Base-by-base conservation (phyloP, 225 moss, liverwort and hornwort genomes). In the Ulota crispa region DNA sequence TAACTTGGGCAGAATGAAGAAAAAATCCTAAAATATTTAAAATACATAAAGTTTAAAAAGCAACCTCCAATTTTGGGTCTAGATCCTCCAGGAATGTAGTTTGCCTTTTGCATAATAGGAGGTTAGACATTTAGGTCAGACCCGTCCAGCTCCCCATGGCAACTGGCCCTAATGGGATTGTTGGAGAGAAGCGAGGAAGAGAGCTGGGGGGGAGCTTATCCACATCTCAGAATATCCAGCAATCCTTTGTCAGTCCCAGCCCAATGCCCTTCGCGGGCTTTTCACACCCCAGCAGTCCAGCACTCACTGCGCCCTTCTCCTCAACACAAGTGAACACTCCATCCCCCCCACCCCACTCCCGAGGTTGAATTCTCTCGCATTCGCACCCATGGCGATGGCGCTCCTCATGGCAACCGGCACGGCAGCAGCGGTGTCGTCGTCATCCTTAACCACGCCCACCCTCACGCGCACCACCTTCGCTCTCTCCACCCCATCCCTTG, bases 381-480 rank as follows among this genome's bases (percentile, higher is more conserved):
- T 60, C 18, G 4, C 39, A 37, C n/a, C n/a, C n/a, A n/a, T n/a
- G n/a, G 80, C 80, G 64, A 80, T 86, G 86, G 82, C 84, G 80
- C 68, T 82, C 4, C 54, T 86, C 41, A 80, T 87, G 72, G 79
- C 86, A 31, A 86, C 78, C 5, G 69, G 27, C 63, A 78, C 86
- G 83, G 53, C 78, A 34, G 20, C 68, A 20, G 37, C 80, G 0
- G 27, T 52, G 2, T 72, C 80, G 5, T 52, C 83, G 1, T 52
- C 83, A 0, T 53, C 78, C 7, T 68, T 70, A 13, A 32, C 76
- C 4, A 68, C 28, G 23, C 69, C 68, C 47, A 26, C 30, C 13
- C 82, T 80, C 47, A 41, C 59, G 52, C 28, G 63, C 50, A 53
- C 80, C 45, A 24, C 14, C n/a, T 24, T 73, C 2, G 45, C 80